Conservation (phyloP, 2,329 filamentous ascomycete species). For the Dothiorella sarmentorum region DNA sequence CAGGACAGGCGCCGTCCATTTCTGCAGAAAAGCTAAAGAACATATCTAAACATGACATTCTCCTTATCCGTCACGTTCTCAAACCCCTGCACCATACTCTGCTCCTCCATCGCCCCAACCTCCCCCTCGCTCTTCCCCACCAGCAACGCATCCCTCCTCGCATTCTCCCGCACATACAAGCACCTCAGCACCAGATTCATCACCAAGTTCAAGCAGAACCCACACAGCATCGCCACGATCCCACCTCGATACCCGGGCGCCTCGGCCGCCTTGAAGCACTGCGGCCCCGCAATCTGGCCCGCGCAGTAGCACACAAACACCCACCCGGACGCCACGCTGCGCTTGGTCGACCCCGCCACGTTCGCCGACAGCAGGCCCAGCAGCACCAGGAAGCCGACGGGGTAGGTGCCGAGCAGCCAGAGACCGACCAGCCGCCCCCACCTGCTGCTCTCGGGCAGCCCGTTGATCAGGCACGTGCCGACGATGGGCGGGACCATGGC, state of each 20-base stretch:
- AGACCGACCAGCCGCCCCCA: conserved; percentile 56
- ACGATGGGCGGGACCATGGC: conserved; percentile 57
- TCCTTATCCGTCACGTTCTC: conserved; percentile 24
- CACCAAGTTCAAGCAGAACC: conserved; percentile 49
- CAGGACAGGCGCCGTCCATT: too few relatives aligned
- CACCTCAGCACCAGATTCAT: conserved; percentile 48
- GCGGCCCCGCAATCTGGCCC: conserved; percentile 65
- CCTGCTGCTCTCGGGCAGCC: conserved; percentile 46
- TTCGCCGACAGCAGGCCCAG: conserved; percentile 62
- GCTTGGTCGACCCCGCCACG: conserved; percentile 67
- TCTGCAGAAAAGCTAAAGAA: conserved; percentile 16
- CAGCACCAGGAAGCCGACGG: conserved; percentile 58
- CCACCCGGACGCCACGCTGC: conserved; percentile 62
- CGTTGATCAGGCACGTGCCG: conserved; percentile 54
- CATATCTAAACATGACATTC: conserved; percentile 25
- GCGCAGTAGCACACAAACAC: conserved; percentile 63
- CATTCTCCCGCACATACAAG: conserved; percentile 50
- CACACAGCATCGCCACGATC: conserved; percentile 59
- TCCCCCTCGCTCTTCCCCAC: conserved; percentile 59
- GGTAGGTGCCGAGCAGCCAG: conserved; percentile 59
- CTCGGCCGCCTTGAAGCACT: conserved; percentile 61
- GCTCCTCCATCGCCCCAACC: conserved; percentile 39
- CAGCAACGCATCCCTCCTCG: conserved; percentile 58
- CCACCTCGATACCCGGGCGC: conserved; percentile 58
- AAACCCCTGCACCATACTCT: conserved; percentile 26